Conservation (phyloP, 192 early-diverging fungal species). For the Coemansia sp. region DNA sequence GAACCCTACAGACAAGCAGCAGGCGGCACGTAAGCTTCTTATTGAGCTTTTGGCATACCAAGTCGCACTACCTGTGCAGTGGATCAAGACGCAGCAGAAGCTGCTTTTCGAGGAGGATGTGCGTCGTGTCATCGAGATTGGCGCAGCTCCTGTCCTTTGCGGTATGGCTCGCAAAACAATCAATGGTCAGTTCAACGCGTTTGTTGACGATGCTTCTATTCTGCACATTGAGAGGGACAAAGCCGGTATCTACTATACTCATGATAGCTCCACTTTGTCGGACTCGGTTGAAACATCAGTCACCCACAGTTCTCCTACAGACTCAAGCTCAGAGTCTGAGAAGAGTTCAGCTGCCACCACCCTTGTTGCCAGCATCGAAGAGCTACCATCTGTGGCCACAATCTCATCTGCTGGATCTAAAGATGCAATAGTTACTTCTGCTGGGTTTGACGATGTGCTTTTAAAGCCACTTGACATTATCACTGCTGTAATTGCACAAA, state of each 20-base stretch:
- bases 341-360: too few species aligned
- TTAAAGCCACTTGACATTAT: constrained; percentile 75
- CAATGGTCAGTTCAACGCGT: too few species aligned
- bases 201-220: not conserved
- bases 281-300: not conserved
- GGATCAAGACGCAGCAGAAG: constrained; percentile 91
- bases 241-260: constrained; percentile 25
- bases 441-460: constrained; percentile 63
- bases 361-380: too few species aligned
- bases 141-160: constrained; percentile 80
- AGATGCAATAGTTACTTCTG: too few species aligned
- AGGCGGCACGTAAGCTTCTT: constrained; percentile 74
- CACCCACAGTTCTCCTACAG: too few species aligned
- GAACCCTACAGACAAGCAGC: constrained; percentile 61
- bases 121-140: too few species aligned
- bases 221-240: constrained; percentile 22
- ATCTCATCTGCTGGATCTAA: too few species aligned
- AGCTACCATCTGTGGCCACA: too few species aligned
- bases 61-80: constrained; percentile 92
- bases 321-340: too few species aligned
- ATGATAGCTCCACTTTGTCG: too few species aligned
- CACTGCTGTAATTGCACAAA: constrained; percentile 79
- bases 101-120: constrained; percentile 77
- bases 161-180: too few species aligned
- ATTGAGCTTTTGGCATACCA: constrained; percentile 92